Conservation (phyloP, 768 basidiomycete species). For the Boletellus ananiceps region DNA sequence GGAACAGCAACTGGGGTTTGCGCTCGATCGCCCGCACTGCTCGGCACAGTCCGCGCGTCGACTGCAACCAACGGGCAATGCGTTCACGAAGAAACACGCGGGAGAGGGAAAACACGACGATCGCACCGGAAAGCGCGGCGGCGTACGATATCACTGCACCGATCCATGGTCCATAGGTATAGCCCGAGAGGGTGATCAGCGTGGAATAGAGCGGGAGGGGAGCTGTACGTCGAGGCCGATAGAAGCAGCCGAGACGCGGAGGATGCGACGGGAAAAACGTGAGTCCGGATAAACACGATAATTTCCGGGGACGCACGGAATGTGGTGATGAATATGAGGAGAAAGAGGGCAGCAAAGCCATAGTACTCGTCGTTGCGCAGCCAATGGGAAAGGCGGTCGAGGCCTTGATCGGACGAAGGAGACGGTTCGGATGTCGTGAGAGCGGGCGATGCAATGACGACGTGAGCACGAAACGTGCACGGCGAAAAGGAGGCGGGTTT, state of each 20-base stretch:
- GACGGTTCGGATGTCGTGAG: no score
- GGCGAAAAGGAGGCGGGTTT: neutral
- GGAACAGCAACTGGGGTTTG: conserved; percentile 81
- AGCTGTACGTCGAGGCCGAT: conserved; percentile 40
- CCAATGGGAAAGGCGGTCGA: conserved; percentile 79
- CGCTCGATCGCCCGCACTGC: conserved; percentile 85
- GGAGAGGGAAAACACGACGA: conserved; percentile 78
- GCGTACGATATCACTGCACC: conserved; percentile 86
- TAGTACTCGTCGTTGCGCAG: conserved; percentile 64
- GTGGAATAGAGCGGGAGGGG: conserved; percentile 92
- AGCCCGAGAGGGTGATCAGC: conserved; percentile 86
- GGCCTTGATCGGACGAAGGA: conserved; percentile 43
- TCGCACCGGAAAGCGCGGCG: conserved; percentile 79
- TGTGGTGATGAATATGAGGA: conserved; percentile 80
- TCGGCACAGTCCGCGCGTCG: conserved; percentile 66
- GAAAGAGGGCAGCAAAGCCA: conserved; percentile 77
- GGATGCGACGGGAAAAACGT: neutral
- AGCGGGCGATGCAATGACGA: no score
- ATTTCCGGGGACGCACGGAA: conserved; percentile 57
- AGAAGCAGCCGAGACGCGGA: no score
- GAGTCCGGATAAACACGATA: conserved; percentile 8
- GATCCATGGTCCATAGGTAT: conserved; percentile 80
- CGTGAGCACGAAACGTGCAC: no score
- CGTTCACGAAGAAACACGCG: conserved; percentile 65
- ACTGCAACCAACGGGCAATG: conserved; percentile 71